These are phyloP conservation scores for Taphrina populina DNA, from an alignment of 1,139 yeast species.

Conservation along the genomic window DNA sequence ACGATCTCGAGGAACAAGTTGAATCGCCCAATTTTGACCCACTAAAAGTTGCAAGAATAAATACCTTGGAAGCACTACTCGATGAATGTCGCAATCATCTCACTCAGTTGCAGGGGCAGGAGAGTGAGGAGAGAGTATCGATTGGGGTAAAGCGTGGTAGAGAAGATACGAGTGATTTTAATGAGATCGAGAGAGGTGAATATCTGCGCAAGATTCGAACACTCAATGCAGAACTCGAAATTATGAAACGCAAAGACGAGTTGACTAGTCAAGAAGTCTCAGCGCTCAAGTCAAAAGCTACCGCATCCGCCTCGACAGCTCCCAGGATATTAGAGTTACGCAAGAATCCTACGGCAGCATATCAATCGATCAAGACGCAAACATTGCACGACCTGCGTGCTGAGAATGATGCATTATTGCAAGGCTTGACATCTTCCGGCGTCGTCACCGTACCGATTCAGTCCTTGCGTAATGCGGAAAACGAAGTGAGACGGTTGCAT, in stretches of 20 bases:
- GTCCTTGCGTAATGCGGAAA: conserved; percentile 62
- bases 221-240: conserved; percentile 45
- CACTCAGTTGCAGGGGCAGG: conserved; percentile 47
- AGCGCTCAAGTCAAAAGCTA: conserved; percentile 48
- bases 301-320: conserved; percentile 43
- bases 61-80: conserved; percentile 54
- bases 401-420: conserved; percentile 62
- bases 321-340: conserved; percentile 61
- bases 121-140: conserved; percentile 45
- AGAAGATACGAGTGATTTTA: conserved; percentile 35
- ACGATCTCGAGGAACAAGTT: conserved; percentile 46
- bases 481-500: conserved; percentile 56
- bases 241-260: conserved; percentile 41
- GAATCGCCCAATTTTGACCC: conserved; percentile 40
- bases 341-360: conserved; percentile 64
- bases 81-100: conserved; percentile 61
- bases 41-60: conserved; percentile 44
- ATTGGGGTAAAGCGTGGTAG: conserved; percentile 41
- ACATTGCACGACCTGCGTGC: conserved; percentile 54
- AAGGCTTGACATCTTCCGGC: conserved; percentile 40
- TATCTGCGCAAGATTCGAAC: conserved; percentile 42
- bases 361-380: conserved; percentile 61
- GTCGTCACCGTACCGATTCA: conserved; percentile 55
- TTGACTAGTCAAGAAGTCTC: conserved; percentile 47
- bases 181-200: conserved; percentile 41